Conservation (phyloP, 495 filamentous ascomycete genomes). For the Daldinia concentrica region DNA sequence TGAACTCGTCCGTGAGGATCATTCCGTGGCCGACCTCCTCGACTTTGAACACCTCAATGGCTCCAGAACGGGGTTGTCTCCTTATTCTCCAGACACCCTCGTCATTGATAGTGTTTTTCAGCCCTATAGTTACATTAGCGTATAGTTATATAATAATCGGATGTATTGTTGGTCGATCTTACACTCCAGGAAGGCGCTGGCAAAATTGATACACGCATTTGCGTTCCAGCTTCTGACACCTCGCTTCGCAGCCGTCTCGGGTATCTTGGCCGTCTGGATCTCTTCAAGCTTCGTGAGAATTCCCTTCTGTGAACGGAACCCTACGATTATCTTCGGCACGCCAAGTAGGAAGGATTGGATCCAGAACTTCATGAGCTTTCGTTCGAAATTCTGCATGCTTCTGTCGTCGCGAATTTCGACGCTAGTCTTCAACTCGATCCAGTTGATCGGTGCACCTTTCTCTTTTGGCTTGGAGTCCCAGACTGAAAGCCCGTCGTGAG, state of each 20-base stretch:
- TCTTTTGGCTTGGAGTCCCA: slow-evolving; percentile 81
- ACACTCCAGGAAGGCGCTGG: slow-evolving; percentile 79
- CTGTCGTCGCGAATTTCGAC: slow-evolving; percentile 71
- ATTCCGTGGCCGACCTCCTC: slow-evolving; percentile 77
- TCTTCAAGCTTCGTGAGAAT: slow-evolving; percentile 76
- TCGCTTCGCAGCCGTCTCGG: slow-evolving; percentile 70
- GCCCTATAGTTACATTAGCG: slow-evolving; percentile 55
- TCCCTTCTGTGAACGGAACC: slow-evolving; percentile 80
- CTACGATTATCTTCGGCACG: slow-evolving; percentile 89
- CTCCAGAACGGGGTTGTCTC: slow-evolving; percentile 61
- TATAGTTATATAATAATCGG: not conserved
- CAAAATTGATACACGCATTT: slow-evolving; percentile 90
- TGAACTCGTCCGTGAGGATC: slow-evolving; percentile 80
- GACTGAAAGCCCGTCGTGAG: slow-evolving; percentile 56
- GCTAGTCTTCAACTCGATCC: slow-evolving; percentile 94
- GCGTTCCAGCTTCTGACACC: slow-evolving; percentile 82
- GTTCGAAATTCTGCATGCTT: slow-evolving; percentile 79
- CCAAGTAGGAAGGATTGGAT: slow-evolving; percentile 94
- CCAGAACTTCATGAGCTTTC: slow-evolving; percentile 95
- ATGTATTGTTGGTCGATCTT: slow-evolving; percentile 31
- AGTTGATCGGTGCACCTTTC: slow-evolving; percentile 75
- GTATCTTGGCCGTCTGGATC: slow-evolving; percentile 79
- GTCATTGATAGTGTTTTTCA: slow-evolving; percentile 70
- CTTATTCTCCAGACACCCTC: slow-evolving; percentile 86
- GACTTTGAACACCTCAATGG: slow-evolving; percentile 75